phyloP scores from a whole-genome alignment of 306 rosid genomes.

The Cotoneaster glaucophyllus region DNA sequence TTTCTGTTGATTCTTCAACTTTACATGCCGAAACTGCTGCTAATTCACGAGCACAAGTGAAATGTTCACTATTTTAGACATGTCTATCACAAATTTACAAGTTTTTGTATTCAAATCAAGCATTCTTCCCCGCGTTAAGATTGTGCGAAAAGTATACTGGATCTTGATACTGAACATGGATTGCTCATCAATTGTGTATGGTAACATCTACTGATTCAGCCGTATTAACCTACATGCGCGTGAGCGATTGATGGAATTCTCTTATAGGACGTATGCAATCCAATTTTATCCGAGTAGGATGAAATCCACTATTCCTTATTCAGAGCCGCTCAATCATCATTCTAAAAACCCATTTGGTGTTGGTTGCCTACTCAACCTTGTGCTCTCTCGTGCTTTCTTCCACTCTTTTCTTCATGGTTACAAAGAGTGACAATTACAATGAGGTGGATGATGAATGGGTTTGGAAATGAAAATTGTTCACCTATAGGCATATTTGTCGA shows the following conservation, averaged over 20 bases:
- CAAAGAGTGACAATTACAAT: not conserved
- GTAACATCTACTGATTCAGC: no score
- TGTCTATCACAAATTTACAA: not conserved
- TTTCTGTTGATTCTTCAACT: slow-evolving; percentile 14
- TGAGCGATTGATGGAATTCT: no score
- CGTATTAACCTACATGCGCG: no score
- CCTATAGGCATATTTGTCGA: no score
- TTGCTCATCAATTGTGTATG: no score
- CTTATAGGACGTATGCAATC: no score
- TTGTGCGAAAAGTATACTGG: no score
- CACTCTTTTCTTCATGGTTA: not conserved
- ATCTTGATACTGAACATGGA: no score
- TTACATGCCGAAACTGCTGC: not conserved
- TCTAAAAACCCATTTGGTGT: no score
- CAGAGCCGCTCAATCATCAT: no score
- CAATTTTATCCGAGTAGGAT: no score
- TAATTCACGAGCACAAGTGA: not conserved
- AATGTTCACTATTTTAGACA: not conserved
- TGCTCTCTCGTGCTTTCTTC: not conserved
- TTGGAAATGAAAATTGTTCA: not conserved
- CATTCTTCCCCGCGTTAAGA: not conserved
- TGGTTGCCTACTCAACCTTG: not conserved
- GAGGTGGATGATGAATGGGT: not conserved
- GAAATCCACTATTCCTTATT: no score
- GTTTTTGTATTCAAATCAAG: not conserved